Evolutionary conservation across 179 eudicot genomes (phyloP).

Genomic region (Beta corolliflora): DNA sequence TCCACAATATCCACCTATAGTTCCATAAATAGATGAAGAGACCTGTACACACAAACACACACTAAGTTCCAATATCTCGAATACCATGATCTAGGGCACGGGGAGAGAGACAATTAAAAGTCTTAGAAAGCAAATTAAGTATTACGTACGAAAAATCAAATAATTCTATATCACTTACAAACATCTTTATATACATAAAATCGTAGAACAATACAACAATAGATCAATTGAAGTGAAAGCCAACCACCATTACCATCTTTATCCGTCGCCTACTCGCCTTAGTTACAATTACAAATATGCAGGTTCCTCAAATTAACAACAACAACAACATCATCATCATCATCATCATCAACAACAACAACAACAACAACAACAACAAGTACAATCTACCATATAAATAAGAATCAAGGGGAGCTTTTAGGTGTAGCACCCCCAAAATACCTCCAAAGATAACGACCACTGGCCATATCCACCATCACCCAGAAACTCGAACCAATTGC

Average conservation of each 20-base stretch:
- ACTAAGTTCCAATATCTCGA: not conserved
- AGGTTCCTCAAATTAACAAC: not conserved
- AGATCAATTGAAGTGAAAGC: not conserved
- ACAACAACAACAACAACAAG: not conserved
- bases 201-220: not conserved
- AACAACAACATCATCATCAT: not conserved
- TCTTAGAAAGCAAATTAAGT: not conserved
- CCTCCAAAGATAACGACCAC: conserved; percentile 19
- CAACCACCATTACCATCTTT: not conserved
- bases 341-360: not conserved
- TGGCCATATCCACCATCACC: conserved; percentile 19
- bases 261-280: not conserved
- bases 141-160: not conserved
- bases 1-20: not conserved
- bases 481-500: conserved; percentile 1
- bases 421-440: conserved; percentile 12
- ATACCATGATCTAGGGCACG: not conserved
- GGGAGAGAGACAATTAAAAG: not conserved
- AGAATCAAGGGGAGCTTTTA: not conserved
- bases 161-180: not conserved
- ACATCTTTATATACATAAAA: not conserved
- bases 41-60: too few relatives aligned
- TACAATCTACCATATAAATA: not conserved
- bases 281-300: not conserved
- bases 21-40: not conserved